Conservation (phyloP, 805 yeast genomes). For the Brettanomyces naardenensis region DNA sequence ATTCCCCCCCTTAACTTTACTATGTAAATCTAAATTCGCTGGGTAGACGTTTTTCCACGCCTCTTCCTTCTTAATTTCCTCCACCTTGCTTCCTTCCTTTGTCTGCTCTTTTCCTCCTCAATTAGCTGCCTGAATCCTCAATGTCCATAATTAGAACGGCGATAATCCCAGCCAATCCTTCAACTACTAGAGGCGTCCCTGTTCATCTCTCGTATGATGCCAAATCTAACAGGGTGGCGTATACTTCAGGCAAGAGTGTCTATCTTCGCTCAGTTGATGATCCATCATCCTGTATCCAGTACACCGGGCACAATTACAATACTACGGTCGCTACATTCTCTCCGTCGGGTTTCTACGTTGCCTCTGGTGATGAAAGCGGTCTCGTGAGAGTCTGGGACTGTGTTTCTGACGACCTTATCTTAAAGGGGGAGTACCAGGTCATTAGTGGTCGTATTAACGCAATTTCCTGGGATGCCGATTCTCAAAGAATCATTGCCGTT, state of each 20-base stretch:
- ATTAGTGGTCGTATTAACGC: conserved; percentile 77
- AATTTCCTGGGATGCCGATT: conserved; percentile 89
- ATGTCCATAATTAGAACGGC: conserved; percentile 15
- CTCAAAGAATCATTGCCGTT: conserved; percentile 79
- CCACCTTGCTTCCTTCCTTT: too few relatives aligned
- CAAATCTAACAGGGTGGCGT: conserved; percentile 62
- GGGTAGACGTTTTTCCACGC: too few relatives aligned
- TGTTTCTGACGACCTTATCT: conserved; percentile 42
- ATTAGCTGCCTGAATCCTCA: too few relatives aligned
- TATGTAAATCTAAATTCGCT: too few relatives aligned
- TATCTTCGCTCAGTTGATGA: conserved; percentile 56
- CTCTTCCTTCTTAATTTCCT: too few relatives aligned
- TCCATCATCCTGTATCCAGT: conserved; percentile 49
- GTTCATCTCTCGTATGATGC: conserved; percentile 72
- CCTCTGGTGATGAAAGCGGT: conserved; percentile 91
- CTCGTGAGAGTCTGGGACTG: conserved; percentile 83
- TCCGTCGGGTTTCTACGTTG: conserved; percentile 84
- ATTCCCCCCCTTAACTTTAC: too few relatives aligned
- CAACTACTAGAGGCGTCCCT: conserved; percentile 62
- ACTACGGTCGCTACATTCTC: conserved; percentile 84
- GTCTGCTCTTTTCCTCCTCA: too few relatives aligned
- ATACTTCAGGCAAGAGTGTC: conserved; percentile 75
- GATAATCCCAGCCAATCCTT: conserved; percentile 70
- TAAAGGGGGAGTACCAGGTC: conserved; percentile 72
- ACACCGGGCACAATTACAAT: conserved; percentile 57